phyloP scores from a whole-genome alignment of 1,139 yeast genomes.

The Magnusiomyces tetraspermus region DNA sequence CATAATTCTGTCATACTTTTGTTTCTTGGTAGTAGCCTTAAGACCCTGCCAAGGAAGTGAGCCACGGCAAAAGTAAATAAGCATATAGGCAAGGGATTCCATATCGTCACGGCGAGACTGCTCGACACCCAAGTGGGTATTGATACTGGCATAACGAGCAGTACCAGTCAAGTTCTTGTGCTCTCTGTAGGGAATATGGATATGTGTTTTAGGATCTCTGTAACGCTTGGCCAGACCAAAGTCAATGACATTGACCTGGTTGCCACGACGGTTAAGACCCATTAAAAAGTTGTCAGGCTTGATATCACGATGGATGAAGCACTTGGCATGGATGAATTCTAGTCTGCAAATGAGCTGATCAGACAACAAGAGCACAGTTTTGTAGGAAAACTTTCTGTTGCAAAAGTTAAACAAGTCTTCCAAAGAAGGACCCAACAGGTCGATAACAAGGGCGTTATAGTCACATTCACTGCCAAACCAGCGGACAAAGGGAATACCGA shows the following conservation, averaged over 20 bases:
- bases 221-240: conserved; percentile 98
- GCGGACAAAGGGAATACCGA: conserved; percentile 89
- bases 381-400: conserved; percentile 77
- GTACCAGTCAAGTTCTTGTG: conserved; percentile 92
- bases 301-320: conserved; percentile 85
- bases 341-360: conserved; percentile 85
- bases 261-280: conserved; percentile 48
- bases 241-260: conserved; percentile 46
- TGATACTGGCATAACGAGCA: conserved; percentile 94
- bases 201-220: conserved; percentile 89
- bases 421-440: conserved; percentile 85
- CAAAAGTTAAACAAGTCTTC: conserved; percentile 99
- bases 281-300: conserved; percentile 93
- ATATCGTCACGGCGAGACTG: conserved; percentile 93
- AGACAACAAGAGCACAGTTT: conserved; percentile 85
- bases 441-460: conserved; percentile 87
- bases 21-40: conserved; percentile 95
- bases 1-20: conserved; percentile 93
- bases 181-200: conserved; percentile 93
- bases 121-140: conserved; percentile 94
- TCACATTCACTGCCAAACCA: conserved; percentile 97
- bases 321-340: conserved; percentile 81
- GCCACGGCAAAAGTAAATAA: conserved; percentile 86
- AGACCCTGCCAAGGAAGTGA: conserved; percentile 98
- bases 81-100: conserved; percentile 92